Evolutionary conservation across 495 filamentous ascomycete species (phyloP).

Genomic region (Penicillium roqueforti): DNA sequence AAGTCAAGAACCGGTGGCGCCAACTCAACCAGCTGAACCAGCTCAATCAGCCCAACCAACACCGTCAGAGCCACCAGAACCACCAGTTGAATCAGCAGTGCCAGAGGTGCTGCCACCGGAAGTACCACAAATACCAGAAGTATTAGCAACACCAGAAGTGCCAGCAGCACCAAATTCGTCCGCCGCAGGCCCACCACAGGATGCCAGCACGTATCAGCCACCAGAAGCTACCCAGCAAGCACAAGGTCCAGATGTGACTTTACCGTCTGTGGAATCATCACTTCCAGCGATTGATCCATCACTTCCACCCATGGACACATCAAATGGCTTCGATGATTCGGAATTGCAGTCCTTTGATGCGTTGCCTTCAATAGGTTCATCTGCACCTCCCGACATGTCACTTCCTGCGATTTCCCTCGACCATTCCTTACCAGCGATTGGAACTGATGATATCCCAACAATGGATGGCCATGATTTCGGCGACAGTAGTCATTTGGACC

Average conservation of each 20-base stretch:
- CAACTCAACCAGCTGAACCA: not conserved
- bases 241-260: slow-evolving; percentile 8
- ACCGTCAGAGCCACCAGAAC: not conserved
- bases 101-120: not conserved
- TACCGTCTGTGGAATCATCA: slow-evolving; percentile 18
- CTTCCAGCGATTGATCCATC: slow-evolving; percentile 23
- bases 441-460: slow-evolving; percentile 30
- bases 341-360: slow-evolving; percentile 35
- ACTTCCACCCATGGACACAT: slow-evolving; percentile 15
- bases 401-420: slow-evolving; percentile 39
- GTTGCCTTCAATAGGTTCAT: slow-evolving; percentile 28
- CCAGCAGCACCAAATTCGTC: not conserved
- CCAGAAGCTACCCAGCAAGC: slow-evolving; percentile 7
- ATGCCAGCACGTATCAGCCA: not conserved
- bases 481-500: slow-evolving; percentile 16
- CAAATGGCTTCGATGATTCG: slow-evolving; percentile 24
- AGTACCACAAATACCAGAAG: not conserved
- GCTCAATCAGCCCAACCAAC: not conserved
- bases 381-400: slow-evolving; percentile 26
- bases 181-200: slow-evolving; percentile 6
- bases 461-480: slow-evolving; percentile 27
- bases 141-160: not conserved
- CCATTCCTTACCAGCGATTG: slow-evolving; percentile 35
- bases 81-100: not conserved
- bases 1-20: not conserved